These are phyloP conservation scores for Hibiscus tridactylites DNA, from an alignment of 345 rosid genomes.

Conservation along the genomic window DNA sequence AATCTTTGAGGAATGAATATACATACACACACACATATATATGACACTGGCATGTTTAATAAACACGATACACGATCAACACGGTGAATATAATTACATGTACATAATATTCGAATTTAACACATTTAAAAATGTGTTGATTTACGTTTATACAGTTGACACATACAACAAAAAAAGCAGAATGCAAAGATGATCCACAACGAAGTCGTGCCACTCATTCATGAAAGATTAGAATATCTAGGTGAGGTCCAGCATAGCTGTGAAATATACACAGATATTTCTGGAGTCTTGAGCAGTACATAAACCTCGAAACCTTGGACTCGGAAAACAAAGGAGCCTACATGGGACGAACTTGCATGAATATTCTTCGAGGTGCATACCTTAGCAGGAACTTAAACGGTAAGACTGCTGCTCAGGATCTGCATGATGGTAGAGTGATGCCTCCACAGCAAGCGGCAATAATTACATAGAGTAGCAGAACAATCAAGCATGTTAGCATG, in stretches of 20 bases:
- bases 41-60: no score
- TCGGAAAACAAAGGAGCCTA: background rate
- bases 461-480: slow-evolving; percentile 69
- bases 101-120: background rate
- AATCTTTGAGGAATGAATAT: no score
- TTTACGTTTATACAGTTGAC: background rate
- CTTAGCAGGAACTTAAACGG: slow-evolving; percentile 10
- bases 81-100: background rate
- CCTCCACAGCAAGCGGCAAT: slow-evolving; percentile 95
- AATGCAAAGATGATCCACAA: background rate
- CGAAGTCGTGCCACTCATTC: no score
- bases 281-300: background rate
- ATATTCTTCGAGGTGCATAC: slow-evolving; percentile 5
- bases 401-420: slow-evolving; percentile 45
- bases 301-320: background rate
- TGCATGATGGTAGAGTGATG: slow-evolving; percentile 73
- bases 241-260: background rate
- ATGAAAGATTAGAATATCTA: background rate
- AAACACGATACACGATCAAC: no score
- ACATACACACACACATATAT: no score
- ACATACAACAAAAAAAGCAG: background rate
- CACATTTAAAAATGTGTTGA: background rate
- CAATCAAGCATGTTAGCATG: slow-evolving; percentile 68
- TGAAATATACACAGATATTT: slow-evolving; percentile 7
- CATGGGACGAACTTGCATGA: background rate